Base-by-base conservation (phyloP, 2,329 filamentous ascomycete genomes). In the Parastagonospora avenae region DNA sequence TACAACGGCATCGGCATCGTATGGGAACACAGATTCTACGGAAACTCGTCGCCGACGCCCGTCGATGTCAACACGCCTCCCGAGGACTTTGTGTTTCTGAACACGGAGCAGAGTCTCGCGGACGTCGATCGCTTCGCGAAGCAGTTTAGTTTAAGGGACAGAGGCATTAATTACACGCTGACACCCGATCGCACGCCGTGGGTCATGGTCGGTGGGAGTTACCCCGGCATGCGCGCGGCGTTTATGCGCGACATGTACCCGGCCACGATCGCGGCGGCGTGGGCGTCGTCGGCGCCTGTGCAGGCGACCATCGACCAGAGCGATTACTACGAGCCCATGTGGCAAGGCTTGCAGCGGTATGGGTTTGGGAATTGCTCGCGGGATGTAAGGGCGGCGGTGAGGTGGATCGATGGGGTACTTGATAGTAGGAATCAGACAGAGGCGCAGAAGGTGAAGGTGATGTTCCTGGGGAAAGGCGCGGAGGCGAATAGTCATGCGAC, bases 311-410 rank as follows among this genome's bases (percentile, higher is more conserved):
- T 78, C n/a, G 74, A 82, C 50, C 80, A 81, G 76, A 76, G 74
- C n/a, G 65, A 74, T 16, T 83, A 82, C 59, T 82, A 73, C 45
- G 79, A 82, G 16, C 77, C 80, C 32, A 63, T 83, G 2, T 78
- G 78, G 56, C 73, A 71, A 9, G 79, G 77, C 2, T 72, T 83
- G 68, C 71, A 76, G 4, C 55, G 50, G 2, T 66, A 72, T 35
- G 74, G 75, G 12, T 76, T 66, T 24, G 69, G 68, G 2, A 82
- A 81, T 60, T 84, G 81, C 64, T 76, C 78, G 10, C 69, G 71
- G 10, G 80, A 83, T 50, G 72, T 82, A 42, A 73, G 79, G 12
- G 77, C 78, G 4, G 79, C 78, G 3, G 68, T 81, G 32, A 54
- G 67, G 24, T 80, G 80, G 55, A 79, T 83, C 38, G 81, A 84